Percentiles rank a stretch among this genome's conserved stretches.
phyloP scores from a whole-genome alignment of 2,329 filamentous ascomycete genomes.

The Cercospora sp. region DNA sequence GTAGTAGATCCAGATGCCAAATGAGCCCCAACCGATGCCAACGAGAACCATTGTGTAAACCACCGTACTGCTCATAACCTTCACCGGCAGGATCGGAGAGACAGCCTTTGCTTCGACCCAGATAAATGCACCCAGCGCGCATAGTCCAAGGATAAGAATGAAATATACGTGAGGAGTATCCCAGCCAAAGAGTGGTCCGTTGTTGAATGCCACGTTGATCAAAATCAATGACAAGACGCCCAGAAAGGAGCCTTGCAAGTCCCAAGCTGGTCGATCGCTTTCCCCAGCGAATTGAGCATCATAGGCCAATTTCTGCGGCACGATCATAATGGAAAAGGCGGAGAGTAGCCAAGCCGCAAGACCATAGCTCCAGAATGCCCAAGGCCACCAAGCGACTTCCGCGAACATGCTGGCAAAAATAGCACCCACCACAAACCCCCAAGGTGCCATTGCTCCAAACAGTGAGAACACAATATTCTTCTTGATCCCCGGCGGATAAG shows the following conservation, averaged over 20 bases:
- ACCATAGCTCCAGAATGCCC: conserved; percentile 38
- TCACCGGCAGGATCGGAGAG: conserved; percentile 33
- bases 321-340: conserved; percentile 31
- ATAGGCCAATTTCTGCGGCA: conserved; percentile 30
- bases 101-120: conserved; percentile 34
- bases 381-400: conserved; percentile 39
- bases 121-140: conserved; percentile 35
- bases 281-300: conserved; percentile 26
- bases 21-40: conserved; percentile 37
- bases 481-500: conserved; percentile 40
- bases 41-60: conserved; percentile 35
- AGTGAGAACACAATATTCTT: conserved; percentile 45
- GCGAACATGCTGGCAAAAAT: conserved; percentile 40
- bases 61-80: conserved; percentile 31
- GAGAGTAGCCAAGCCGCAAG: conserved; percentile 32
- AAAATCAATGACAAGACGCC: conserved; percentile 38
- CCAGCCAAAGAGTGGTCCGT: conserved; percentile 40
- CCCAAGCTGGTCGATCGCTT: conserved; percentile 24
- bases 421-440: conserved; percentile 41
- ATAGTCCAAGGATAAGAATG: conserved; percentile 35
- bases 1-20: conserved; percentile 40
- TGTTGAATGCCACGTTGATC: conserved; percentile 39
- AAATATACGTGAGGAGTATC: conserved; percentile 34
- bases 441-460: conserved; percentile 42
- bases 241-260: conserved; percentile 34